phyloP scores from a whole-genome alignment of 2,329 filamentous ascomycete species.

The Colletotrichum gigasporum region DNA sequence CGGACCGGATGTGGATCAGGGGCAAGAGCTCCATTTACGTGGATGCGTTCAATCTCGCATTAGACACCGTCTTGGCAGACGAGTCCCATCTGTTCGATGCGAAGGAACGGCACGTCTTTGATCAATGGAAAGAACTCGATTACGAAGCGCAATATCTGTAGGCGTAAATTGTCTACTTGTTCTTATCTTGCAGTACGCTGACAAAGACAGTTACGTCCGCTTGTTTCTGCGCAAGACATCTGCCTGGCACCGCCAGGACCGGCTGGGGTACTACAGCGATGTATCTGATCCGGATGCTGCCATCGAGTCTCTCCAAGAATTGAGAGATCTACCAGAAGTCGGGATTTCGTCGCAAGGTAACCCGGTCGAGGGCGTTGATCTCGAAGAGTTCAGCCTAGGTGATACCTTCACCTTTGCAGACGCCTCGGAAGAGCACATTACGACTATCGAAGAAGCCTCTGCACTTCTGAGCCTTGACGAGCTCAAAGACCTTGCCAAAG shows the following conservation, averaged over 20 bases:
- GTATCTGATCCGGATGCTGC: constrained; percentile 78
- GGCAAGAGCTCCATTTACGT: constrained; percentile 93
- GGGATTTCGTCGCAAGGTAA: constrained; percentile 33
- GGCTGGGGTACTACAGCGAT: constrained; percentile 83
- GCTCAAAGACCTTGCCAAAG: constrained; percentile 83
- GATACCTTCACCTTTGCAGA: constrained; percentile 82
- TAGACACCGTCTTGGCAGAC: constrained; percentile 89
- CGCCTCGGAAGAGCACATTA: constrained; percentile 76
- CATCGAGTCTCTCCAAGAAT: constrained; percentile 70
- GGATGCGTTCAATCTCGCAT: constrained; percentile 93
- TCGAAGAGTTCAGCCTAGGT: constrained; percentile 57
- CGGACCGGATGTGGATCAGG: constrained; percentile 66
- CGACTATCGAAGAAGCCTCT: constrained; percentile 83
- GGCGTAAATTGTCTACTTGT: constrained; percentile 40
- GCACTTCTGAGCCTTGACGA: constrained; percentile 87
- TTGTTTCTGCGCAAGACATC: constrained; percentile 92
- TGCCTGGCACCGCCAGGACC: constrained; percentile 85
- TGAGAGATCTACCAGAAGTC: constrained; percentile 61
- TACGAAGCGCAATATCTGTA: constrained; percentile 95
- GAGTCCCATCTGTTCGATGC: constrained; percentile 88
- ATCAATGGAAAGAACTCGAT: constrained; percentile 74
- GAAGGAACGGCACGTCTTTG: constrained; percentile 80
- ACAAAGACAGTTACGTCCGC: constrained; percentile 78
- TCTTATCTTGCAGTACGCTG: background rate
- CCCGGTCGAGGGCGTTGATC: constrained; percentile 41